Percentiles rank a stretch among this genome's conserved stretches.
Evolutionary conservation across 768 basidiomycete species (phyloP).

Genomic region (Sporobolomyces roseus): DNA sequence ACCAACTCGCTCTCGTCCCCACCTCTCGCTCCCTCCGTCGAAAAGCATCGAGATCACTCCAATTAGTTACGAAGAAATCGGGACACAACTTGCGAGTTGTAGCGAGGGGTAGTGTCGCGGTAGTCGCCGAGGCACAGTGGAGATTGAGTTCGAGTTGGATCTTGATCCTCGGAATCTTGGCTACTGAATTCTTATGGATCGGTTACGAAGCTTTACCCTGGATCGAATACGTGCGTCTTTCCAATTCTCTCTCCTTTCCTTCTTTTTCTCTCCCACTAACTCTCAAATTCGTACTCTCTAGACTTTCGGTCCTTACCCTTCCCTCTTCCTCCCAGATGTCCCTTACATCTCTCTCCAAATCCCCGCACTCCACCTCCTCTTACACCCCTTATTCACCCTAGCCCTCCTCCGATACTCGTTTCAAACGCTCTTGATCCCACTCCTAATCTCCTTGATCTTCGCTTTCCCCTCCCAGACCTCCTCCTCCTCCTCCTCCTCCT

Average conservation of each 20-base stretch:
- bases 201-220: conserved; percentile 26
- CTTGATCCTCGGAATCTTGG: conserved; percentile 15
- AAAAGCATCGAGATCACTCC: conserved; percentile 7
- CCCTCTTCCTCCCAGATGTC: conserved; percentile 12
- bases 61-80: conserved; percentile 1
- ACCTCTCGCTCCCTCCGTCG: not conserved
- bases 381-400: conserved; percentile 28
- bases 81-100: conserved; percentile 1
- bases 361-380: conserved; percentile 28
- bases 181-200: conserved; percentile 22
- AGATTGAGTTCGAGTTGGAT: conserved; percentile 21
- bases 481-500: not conserved
- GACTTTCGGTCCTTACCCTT: conserved; percentile 28
- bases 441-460: conserved; percentile 20
- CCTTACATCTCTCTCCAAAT: not conserved
- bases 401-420: conserved; percentile 16
- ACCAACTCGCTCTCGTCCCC: conserved; percentile 26
- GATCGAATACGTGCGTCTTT: conserved; percentile 22
- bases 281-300: not conserved
- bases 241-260: not conserved
- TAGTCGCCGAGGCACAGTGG: conserved; percentile 26
- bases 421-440: conserved; percentile 24
- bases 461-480: conserved; percentile 18
- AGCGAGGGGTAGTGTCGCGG: not conserved
- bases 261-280: not conserved